Conservation (phyloP, 1,139 yeast genomes). For the Zhuliangozyma blackwelliae region DNA sequence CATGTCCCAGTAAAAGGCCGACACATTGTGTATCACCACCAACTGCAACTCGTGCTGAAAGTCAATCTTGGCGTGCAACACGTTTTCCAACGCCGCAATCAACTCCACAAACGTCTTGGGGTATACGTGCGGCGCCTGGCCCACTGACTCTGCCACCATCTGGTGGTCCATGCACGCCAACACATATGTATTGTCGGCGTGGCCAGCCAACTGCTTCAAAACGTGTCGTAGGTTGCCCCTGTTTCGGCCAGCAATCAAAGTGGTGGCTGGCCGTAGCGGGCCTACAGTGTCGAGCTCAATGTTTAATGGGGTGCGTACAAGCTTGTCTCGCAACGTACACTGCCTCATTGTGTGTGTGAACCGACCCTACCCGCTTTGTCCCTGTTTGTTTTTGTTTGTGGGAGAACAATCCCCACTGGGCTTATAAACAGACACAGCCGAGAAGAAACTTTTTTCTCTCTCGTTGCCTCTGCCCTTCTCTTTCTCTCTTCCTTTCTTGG, state of each 20-base stretch:
- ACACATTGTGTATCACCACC: slow-evolving; percentile 13
- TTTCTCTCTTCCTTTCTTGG: too few species aligned
- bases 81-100: slow-evolving; percentile 1
- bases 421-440: too few species aligned
- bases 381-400: too few species aligned
- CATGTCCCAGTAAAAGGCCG: slow-evolving; percentile 33
- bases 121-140: not conserved
- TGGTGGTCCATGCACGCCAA: slow-evolving; percentile 6
- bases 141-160: not conserved
- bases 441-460: too few species aligned
- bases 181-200: slow-evolving; percentile 1
- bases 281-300: not conserved
- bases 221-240: not conserved
- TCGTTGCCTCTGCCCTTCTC: too few species aligned
- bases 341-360: too few species aligned
- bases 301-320: not conserved
- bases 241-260: slow-evolving; percentile 5
- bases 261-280: not conserved
- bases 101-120: slow-evolving; percentile 3
- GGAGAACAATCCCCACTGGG: too few species aligned
- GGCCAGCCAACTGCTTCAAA: not conserved
- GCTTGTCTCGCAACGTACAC: too few species aligned
- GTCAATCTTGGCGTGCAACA: slow-evolving; percentile 3
- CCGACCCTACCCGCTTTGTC: too few species aligned
- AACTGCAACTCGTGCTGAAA: not conserved